Percentiles rank a stretch among this genome's conserved stretches.
Evolutionary conservation across 1,139 yeast genomes (phyloP).

Genomic region (Groenewaldozyma auringiensis): DNA sequence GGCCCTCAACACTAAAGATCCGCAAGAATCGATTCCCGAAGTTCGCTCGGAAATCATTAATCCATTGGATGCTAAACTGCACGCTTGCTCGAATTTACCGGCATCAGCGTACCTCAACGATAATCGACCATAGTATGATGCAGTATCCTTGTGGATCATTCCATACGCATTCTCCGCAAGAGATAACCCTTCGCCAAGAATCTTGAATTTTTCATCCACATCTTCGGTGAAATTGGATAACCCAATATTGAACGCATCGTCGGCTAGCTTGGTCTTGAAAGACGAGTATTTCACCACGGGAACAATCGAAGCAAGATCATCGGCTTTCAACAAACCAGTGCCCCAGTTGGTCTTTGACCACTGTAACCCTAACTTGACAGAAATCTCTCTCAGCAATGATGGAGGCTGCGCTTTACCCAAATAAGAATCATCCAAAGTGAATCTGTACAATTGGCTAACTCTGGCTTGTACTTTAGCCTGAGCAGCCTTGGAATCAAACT

Average conservation of each 20-base stretch:
- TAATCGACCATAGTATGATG: constrained; percentile 56
- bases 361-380: constrained; percentile 79
- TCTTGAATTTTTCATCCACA: constrained; percentile 30
- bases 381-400: constrained; percentile 61
- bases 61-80: constrained; percentile 63
- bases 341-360: constrained; percentile 55
- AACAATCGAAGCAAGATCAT: constrained; percentile 58
- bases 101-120: constrained; percentile 63
- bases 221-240: constrained; percentile 24
- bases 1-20: constrained; percentile 62
- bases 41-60: constrained; percentile 70
- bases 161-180: constrained; percentile 84
- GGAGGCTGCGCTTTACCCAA: constrained; percentile 15
- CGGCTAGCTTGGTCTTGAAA: constrained; percentile 59
- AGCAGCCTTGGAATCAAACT: constrained; percentile 35
- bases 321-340: constrained; percentile 28
- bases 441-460: constrained; percentile 51
- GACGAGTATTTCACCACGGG: constrained; percentile 71
- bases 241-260: constrained; percentile 65
- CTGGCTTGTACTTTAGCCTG: constrained; percentile 41
- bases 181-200: constrained; percentile 62
- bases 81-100: constrained; percentile 52
- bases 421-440: constrained; percentile 44
- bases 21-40: constrained; percentile 71
- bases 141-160: constrained; percentile 68